Evolutionary conservation across 1,284 basidiomycete species (phyloP).

Genomic region (Grifola frondosa): DNA sequence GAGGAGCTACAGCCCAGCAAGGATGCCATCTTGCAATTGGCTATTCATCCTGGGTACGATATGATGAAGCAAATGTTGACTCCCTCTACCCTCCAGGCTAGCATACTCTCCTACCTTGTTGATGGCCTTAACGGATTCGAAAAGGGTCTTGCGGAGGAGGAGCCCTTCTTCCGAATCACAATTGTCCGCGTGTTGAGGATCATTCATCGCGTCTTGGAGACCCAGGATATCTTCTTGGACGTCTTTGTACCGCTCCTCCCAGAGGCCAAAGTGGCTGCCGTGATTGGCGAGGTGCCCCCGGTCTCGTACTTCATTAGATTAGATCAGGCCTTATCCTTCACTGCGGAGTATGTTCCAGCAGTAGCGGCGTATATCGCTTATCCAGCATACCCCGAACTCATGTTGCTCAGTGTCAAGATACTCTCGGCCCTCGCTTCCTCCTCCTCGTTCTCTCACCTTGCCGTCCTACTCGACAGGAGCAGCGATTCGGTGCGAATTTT

Average conservation of each 20-base stretch:
- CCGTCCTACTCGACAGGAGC: constrained; percentile 80
- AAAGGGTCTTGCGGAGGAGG: constrained; percentile 63
- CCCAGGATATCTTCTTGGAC: constrained; percentile 90
- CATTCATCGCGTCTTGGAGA: constrained; percentile 77
- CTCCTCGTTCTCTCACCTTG: constrained; percentile 64
- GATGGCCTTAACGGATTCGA: constrained; percentile 80
- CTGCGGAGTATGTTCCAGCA: constrained; percentile 75
- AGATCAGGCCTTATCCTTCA: constrained; percentile 82
- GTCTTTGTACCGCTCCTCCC: constrained; percentile 80
- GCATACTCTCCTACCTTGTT: constrained; percentile 74
- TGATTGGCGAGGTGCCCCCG: constrained; percentile 54
- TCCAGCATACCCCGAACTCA: constrained; percentile 70
- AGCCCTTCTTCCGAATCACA: constrained; percentile 71
- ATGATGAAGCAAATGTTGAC: constrained; percentile 81
- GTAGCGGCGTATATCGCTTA: constrained; percentile 83
- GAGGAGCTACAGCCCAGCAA: constrained; percentile 51
- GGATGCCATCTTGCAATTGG: constrained; percentile 53
- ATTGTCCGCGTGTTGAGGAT: constrained; percentile 84
- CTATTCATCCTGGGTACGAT: constrained; percentile 87
- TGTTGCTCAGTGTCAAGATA: constrained; percentile 80
- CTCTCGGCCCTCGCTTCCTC: constrained; percentile 67
- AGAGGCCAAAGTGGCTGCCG: constrained; percentile 57
- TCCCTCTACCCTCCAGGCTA: constrained; percentile 67
- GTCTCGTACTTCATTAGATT: constrained; percentile 73
- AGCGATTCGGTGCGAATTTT: constrained; percentile 86